Evolutionary conservation across 2,329 filamentous ascomycete genomes (phyloP).

Genomic region (Camillea tinctor): DNA sequence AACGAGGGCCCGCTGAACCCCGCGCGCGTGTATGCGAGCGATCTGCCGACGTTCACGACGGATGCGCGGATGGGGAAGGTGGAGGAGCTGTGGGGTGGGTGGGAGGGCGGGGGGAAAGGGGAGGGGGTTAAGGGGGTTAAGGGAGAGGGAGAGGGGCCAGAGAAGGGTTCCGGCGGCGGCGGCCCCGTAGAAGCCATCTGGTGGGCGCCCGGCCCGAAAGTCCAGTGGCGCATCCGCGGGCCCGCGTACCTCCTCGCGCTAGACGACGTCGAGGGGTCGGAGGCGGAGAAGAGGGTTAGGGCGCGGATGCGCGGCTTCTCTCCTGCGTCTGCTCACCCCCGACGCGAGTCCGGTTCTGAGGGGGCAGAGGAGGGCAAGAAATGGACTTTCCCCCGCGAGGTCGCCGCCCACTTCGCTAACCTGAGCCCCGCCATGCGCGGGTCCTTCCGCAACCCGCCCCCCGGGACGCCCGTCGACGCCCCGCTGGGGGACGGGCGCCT

Average conservation of each 20-base stretch:
- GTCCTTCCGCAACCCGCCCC: constrained; percentile 69
- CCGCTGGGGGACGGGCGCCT: constrained; percentile 42
- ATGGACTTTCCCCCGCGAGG: constrained; percentile 78
- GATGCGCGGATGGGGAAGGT: constrained; percentile 87
- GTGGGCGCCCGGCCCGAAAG: constrained; percentile 69
- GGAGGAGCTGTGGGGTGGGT: constrained; percentile 55
- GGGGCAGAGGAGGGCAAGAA: constrained; percentile 31
- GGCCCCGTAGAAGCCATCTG: constrained; percentile 67
- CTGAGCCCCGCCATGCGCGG: constrained; percentile 77
- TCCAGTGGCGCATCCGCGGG: constrained; percentile 85
- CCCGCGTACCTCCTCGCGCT: constrained; percentile 71
- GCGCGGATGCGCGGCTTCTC: constrained; percentile 55
- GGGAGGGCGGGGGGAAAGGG: constrained; percentile 28
- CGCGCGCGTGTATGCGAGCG: constrained; percentile 63
- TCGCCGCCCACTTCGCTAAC: constrained; percentile 90
- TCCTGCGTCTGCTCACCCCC: not conserved
- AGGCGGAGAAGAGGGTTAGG: constrained; percentile 56
- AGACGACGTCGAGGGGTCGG: constrained; percentile 58
- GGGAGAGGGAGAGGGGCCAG: constrained; percentile 40
- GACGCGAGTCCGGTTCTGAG: not conserved
- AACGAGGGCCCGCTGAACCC: constrained; percentile 74
- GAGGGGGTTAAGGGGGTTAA: constrained; percentile 34
- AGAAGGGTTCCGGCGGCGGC: constrained; percentile 58
- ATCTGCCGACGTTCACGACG: constrained; percentile 81
- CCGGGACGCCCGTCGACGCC: constrained; percentile 44